Percentiles rank a stretch among this genome's conserved stretches.
Evolutionary conservation across 805 yeast genomes (phyloP).

Genomic region (Pachysolen tannophilus): DNA sequence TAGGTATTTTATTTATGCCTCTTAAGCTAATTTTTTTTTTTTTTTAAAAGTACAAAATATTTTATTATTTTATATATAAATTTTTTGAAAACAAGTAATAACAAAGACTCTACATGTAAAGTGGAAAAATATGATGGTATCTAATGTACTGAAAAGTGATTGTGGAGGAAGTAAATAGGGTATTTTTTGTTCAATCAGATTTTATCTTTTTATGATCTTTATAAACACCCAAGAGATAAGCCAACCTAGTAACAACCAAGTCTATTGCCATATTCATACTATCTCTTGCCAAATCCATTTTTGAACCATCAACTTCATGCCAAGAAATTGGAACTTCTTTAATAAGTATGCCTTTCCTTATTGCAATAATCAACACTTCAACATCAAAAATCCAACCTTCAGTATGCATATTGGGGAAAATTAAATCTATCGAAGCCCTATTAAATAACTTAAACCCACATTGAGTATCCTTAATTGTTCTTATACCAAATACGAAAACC

Average conservation of each 20-base stretch:
- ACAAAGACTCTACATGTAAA: no score
- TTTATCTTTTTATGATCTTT: no score
- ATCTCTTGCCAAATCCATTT: constrained; percentile 87
- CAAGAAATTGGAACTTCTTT: constrained; percentile 83
- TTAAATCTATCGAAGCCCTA: constrained; percentile 48
- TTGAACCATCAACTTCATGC: constrained; percentile 96
- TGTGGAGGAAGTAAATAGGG: no score
- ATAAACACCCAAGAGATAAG: constrained; percentile 81
- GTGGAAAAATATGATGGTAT: no score
- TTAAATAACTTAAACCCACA: constrained; percentile 96
- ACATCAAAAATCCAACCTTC: constrained; percentile 99
- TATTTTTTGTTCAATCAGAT: no score
- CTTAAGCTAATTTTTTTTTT: no score
- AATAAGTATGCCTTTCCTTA: constrained; percentile 57
- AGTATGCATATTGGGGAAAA: constrained; percentile 89
- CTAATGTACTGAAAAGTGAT: no score
- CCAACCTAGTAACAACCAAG: constrained; percentile 81
- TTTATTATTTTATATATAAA: no score
- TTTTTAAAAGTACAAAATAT: no score
- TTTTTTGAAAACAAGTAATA: no score
- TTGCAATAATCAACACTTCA: constrained; percentile 77
- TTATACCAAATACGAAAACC: constrained; percentile 82
- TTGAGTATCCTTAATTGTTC: constrained; percentile 86
- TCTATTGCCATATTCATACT: constrained; percentile 91
- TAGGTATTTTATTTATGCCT: no score